These are phyloP conservation scores for Clathrospora elynae DNA, from an alignment of 2,329 filamentous ascomycete species.

Conservation along the genomic window DNA sequence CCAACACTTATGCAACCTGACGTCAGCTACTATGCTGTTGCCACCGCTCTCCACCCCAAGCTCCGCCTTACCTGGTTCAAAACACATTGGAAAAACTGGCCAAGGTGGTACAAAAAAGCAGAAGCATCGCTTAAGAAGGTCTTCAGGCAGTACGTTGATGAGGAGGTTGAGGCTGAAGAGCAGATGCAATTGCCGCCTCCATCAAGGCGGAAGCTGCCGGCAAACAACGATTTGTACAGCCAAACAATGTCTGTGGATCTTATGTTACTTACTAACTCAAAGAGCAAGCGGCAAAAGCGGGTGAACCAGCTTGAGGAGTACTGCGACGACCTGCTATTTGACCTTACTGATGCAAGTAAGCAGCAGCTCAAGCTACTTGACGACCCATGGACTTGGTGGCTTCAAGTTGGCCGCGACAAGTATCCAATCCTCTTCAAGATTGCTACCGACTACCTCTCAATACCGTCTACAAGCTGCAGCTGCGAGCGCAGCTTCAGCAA, in stretches of 20 bases:
- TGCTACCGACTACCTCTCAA: conserved; percentile 7
- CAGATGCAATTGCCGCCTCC: not conserved
- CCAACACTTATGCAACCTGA: not conserved
- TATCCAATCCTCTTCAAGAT: conserved; percentile 13
- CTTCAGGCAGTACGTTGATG: not conserved
- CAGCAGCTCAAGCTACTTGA: not conserved
- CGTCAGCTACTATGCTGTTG: not conserved
- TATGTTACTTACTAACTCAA: no score
- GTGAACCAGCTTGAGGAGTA: no score
- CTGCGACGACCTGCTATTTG: no score
- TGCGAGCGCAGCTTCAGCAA: no score
- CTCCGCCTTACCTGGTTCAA: conserved; percentile 1
- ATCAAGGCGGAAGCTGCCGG: no score
- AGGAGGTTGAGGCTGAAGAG: not conserved
- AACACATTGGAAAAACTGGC: not conserved
- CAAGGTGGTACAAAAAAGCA: not conserved
- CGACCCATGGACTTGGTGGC: conserved; percentile 5
- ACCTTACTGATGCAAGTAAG: not conserved
- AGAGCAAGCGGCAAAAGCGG: no score
- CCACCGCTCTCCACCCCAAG: not conserved
- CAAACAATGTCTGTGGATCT: not conserved
- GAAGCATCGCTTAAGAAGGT: not conserved
- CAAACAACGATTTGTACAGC: not conserved
- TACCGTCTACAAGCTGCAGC: no score
- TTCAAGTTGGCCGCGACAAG: conserved; percentile 4